Evolutionary conservation across 331 rosid genomes (phyloP).

Genomic region (Arachis monticola): DNA sequence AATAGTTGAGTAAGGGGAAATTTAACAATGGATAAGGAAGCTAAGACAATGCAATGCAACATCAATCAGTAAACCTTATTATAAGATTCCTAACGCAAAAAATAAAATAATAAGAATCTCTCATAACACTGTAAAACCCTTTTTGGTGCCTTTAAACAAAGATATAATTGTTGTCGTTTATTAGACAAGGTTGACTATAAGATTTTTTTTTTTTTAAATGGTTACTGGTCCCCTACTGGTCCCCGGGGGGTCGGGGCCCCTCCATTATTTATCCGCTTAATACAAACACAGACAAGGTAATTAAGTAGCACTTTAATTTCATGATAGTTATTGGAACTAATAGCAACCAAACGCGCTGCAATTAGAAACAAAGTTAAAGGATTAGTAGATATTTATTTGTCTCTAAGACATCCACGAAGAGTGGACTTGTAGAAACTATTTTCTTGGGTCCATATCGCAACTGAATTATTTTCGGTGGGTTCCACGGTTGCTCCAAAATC

Average conservation of each 20-base stretch:
- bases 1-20: background rate
- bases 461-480: constrained; percentile 31
- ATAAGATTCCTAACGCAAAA: background rate
- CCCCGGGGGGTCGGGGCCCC: too few species aligned
- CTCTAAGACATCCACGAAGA: background rate
- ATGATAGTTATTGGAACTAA: background rate
- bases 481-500: background rate
- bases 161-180: background rate
- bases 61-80: background rate
- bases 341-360: background rate
- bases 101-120: background rate
- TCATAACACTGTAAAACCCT: background rate
- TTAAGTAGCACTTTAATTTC: constrained; percentile 5
- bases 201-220: background rate
- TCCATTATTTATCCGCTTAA: background rate
- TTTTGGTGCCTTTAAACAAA: background rate
- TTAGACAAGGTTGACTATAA: background rate
- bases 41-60: background rate
- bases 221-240: background rate
- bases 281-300: constrained; percentile 1
- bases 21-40: background rate
- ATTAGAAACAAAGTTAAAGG: constrained; percentile 1
- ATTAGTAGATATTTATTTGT: background rate
- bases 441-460: constrained; percentile 18
- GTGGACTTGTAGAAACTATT: constrained; percentile 19